Evolutionary conservation across 805 yeast genomes (phyloP), one percentile per base, ranked within the genome.

Genomic region (Jamesozyma gamospora): DNA sequence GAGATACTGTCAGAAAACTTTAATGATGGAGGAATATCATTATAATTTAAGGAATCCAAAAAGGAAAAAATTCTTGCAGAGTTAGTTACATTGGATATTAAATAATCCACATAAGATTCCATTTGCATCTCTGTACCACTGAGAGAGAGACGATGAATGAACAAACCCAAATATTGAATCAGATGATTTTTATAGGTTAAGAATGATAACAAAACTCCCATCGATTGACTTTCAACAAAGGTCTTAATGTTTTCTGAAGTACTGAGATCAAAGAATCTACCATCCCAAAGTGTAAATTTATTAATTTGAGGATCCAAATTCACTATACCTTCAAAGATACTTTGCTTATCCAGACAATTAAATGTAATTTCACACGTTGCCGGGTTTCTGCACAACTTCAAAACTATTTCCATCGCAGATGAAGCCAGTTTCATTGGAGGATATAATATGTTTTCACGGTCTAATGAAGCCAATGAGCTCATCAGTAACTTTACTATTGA

Each of bases 41-140:
- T 64, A 37, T 71, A 77, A 50, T 81, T 83, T 37, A 83, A 60
- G 4, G 80, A 65, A 58, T 85, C 95, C 50, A 88, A 65, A 43
- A 82, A 77, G 27, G 78, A 72, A 40, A 86, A 65, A 1, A 84
- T 64, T 44, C 75, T 78, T 0, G 90, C 80, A 0, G 86, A 71
- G 1, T 81, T 82, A 41, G 72, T 62, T 19, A 73, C 64, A 43
- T 66, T 69, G 14, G 71, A 52, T 13, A 79, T 74, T 16, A 87
- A 62, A 4, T 67, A 50, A 4, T 70, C 65, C 19, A 79, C 64
- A 47, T 81, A 80, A 18, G 52, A 37, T 18, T 37, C 14, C 3
- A 53, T 65, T 61, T 32, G 71, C 63, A 41, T 74, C 67, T 48
- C 76, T 62, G 21, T 81, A 62, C 29, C 76, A 50, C 7, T 80